Evolutionary conservation across 805 yeast genomes (phyloP).

Genomic region (Candida yuanshanica): DNA sequence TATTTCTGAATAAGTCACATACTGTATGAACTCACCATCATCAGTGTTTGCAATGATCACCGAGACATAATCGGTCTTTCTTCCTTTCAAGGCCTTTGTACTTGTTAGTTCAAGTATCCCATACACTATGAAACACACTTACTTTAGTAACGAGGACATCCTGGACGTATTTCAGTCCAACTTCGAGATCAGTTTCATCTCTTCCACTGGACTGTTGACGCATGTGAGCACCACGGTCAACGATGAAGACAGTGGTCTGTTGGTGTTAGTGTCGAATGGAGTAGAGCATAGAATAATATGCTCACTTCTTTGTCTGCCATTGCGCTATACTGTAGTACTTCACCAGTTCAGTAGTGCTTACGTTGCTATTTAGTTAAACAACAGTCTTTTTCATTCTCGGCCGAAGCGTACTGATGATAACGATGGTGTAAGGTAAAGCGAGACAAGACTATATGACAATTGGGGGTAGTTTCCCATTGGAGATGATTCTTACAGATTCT

Average conservation of each 20-base stretch:
- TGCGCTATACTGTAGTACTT: no score
- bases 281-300: no score
- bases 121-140: slow-evolving; percentile 1
- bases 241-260: slow-evolving; percentile 28
- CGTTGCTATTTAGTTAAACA: no score
- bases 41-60: slow-evolving; percentile 10
- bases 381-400: no score
- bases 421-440: no score
- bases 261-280: no score
- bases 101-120: background rate
- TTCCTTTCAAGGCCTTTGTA: slow-evolving; percentile 15
- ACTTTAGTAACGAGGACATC: slow-evolving; percentile 29
- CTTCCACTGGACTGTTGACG: slow-evolving; percentile 23
- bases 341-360: no score
- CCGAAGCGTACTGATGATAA: no score
- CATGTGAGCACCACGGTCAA: slow-evolving; percentile 44
- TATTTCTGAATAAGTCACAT: background rate
- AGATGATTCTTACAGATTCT: no score
- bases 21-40: slow-evolving; percentile 1
- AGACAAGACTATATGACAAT: no score
- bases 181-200: slow-evolving; percentile 29
- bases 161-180: slow-evolving; percentile 36
- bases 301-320: no score
- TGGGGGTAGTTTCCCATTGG: no score
- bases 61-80: slow-evolving; percentile 36